phyloP scores from a whole-genome alignment of 1,284 basidiomycete species.

The Agroathelia rolfsii region DNA sequence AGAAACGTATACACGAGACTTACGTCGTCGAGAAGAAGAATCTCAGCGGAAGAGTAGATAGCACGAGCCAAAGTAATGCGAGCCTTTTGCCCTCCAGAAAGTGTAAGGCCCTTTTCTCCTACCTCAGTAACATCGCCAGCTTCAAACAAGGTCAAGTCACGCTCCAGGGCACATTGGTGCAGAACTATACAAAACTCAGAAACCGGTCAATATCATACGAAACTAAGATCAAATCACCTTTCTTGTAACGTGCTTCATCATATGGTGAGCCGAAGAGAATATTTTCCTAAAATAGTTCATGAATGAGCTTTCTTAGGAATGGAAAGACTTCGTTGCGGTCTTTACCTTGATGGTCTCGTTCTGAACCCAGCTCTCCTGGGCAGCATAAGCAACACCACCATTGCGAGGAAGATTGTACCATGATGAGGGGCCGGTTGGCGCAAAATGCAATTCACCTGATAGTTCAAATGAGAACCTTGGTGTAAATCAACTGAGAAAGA shows the following conservation, averaged over 20 bases:
- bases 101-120: constrained; percentile 53
- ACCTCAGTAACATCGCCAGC: constrained; percentile 70
- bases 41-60: constrained; percentile 51
- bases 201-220: constrained; percentile 5
- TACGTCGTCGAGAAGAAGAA: constrained; percentile 59
- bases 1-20: constrained; percentile 19
- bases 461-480: constrained; percentile 11
- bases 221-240: constrained; percentile 25
- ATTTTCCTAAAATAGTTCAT: constrained; percentile 22
- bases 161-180: constrained; percentile 11
- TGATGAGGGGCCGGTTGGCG: constrained; percentile 38
- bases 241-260: constrained; percentile 19
- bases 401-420: constrained; percentile 61
- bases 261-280: constrained; percentile 32
- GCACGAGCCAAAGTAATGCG: constrained; percentile 68
- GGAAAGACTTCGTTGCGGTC: background rate
- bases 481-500: constrained; percentile 12
- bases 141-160: constrained; percentile 37
- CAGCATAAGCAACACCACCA: constrained; percentile 63
- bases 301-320: background rate
- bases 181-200: constrained; percentile 8
- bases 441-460: constrained; percentile 52
- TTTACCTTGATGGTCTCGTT: constrained; percentile 37
- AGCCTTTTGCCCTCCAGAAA: constrained; percentile 47
- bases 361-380: constrained; percentile 71